Evolutionary conservation across 2,329 filamentous ascomycete genomes (phyloP), one percentile per base, ranked within the genome.

Genomic region (Colletotrichum orbiculare): DNA sequence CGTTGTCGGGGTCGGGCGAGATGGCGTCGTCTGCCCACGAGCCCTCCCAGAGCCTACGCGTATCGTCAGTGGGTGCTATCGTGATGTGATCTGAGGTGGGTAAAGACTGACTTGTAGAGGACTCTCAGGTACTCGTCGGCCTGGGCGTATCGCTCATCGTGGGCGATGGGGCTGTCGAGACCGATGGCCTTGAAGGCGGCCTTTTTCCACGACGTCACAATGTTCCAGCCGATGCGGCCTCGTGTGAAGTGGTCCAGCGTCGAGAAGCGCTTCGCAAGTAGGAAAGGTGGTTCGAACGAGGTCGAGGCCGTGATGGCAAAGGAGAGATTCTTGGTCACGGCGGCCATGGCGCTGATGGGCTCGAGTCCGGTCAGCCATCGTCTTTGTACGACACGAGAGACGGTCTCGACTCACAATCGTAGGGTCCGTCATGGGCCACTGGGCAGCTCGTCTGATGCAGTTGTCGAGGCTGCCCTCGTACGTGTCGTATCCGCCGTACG

Each of bases 351-450:
- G 3, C 82, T 83, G 59, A 90, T 88, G 3, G 87, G 85, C 84
- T 87, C 5, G 15, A 17, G 41, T 17, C 25, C 8, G 37, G 46
- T 53, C 6, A 48, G 1, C 9, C 0, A 3, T 15, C 17, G 2
- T 8, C 2, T 25, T 11, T 2, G 2, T 25, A 2, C 39, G 5
- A 33, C 10, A 15, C 64, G 8, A 12, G 37, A 13, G 49, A 46
- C 3, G 13, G 8, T n/a, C 13, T 41, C 3, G 4, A 76, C 83
- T 69, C 71, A 88, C 85, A 70, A 89, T 89, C 0, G 84, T 84
- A 0, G 88, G 88, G 70, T 91, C 88, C 0, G 85, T 89, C 72
- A 90, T 81, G 0, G 88, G 87, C 86, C 87, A 90, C 70, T 90
- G 88, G 0, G 87, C 86, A 1, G 86, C 87, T 33, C 86, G 78